Evolutionary conservation across 2,329 filamentous ascomycete genomes (phyloP), one percentile per base, ranked within the genome.

Genomic region (Aspergillus hortae): DNA sequence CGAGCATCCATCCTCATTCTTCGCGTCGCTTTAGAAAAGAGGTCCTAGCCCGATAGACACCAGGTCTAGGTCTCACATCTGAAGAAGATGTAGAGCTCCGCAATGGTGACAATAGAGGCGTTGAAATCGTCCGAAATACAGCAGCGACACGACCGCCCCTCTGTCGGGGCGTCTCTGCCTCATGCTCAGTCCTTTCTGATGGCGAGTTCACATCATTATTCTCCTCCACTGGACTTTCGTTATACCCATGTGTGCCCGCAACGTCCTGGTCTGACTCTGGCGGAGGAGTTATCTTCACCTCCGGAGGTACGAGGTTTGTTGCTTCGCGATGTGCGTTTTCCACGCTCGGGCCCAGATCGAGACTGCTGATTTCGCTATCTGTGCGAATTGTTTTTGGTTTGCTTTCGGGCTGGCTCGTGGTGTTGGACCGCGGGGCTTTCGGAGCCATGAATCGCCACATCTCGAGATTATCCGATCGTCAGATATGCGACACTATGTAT

Each of bases 331-430:
- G 15, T 10, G 17, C 10, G 12, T 11, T 19, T 19, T 36, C 33
- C 9, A 61, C 25, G 32, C 57, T 56, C 0, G 62, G 61, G 1
- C 63, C 62, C 1, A 67, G 47, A 45, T 66, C 65, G 2, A 67
- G 55, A 4, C 56, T 35, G 25, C 61, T 65, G 51, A 66, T 65
- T 4, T 66, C 62, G 21, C 59, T 63, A 14, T 67, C 61, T 32
- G 14, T 42, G 40, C n/a, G 40, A 1, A 42, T 6, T 19, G 23
- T 6, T 42, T 6, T 23, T 2, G 10, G 15, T n/a, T 38, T 9
- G 14, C 14, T 15, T n/a, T 21, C 14, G 17, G n/a, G 15, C 4
- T 42, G 40, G 17, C 17, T 15, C 14, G 15, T 2, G 6, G 5
- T 42, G 17, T 12, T 17, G 19, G 40, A 17, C 14, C 11, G 40